Conservation (phyloP, 208 protist species). For the Trypanosoma brucei region DNA sequence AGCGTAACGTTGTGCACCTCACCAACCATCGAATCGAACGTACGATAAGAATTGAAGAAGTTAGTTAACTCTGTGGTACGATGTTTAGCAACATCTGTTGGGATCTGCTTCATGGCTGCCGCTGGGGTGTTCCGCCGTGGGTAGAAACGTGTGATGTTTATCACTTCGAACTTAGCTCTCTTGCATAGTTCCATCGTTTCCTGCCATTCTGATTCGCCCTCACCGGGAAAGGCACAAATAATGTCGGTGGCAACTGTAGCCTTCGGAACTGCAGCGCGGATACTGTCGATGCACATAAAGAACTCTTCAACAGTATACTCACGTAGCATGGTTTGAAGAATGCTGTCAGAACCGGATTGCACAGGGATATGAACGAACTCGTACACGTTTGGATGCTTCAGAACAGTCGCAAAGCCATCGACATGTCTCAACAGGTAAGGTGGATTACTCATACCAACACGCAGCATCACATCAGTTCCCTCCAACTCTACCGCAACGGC, state of each 20-base stretch:
- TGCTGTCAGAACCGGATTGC: conserved; percentile 59
- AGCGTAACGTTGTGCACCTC: conserved; percentile 39
- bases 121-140: conserved; percentile 80
- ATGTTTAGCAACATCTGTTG: conserved; percentile 32
- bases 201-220: conserved; percentile 67
- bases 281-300: conserved; percentile 27
- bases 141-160: conserved; percentile 90
- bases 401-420: conserved; percentile 40
- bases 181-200: conserved; percentile 52
- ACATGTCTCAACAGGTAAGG: conserved; percentile 76
- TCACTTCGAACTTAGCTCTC: conserved; percentile 31
- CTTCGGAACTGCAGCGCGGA: conserved; percentile 37
- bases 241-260: conserved; percentile 72
- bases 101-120: conserved; percentile 51
- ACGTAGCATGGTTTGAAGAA: conserved; percentile 75
- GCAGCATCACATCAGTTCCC: conserved; percentile 66
- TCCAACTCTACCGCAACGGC: conserved; percentile 29
- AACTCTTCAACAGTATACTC: conserved; percentile 74
- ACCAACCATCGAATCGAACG: conserved; percentile 28
- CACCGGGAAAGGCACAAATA: conserved; percentile 80
- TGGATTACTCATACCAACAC: conserved; percentile 85
- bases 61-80: conserved; percentile 32
- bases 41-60: conserved; percentile 50
- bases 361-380: conserved; percentile 85
- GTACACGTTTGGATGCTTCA: conserved; percentile 69